These are phyloP conservation scores for Pleurotus giganteus DNA, from an alignment of 768 basidiomycete species.

Conservation along the genomic window DNA sequence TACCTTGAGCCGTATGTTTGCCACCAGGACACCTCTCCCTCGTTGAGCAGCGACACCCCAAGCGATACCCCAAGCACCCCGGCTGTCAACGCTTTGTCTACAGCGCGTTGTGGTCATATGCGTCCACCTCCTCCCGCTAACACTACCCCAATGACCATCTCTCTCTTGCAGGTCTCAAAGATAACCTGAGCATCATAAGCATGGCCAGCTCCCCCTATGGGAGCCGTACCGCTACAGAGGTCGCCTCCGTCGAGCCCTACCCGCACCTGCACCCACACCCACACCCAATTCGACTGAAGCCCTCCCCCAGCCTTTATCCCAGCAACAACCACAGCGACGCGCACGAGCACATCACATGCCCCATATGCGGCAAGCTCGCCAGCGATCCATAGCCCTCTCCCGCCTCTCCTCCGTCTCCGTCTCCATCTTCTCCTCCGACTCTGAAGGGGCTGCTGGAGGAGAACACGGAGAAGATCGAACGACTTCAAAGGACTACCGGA, in stretches of 20 bases:
- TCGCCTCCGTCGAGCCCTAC: too few relatives aligned
- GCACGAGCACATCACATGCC: conserved; percentile 46
- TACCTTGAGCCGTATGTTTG: background rate
- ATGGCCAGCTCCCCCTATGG: background rate
- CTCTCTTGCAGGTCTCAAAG: conserved; percentile 47
- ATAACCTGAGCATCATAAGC: conserved; percentile 36
- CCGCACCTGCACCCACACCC: conserved; percentile 29
- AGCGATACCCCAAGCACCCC: background rate
- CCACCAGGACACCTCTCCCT: background rate
- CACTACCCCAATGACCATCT: background rate
- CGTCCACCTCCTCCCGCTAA: conserved; percentile 21
- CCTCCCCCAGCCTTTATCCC: conserved; percentile 2
- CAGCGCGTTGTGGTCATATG: conserved; percentile 39
- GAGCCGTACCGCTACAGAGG: background rate
- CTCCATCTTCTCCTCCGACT: conserved; percentile 18
- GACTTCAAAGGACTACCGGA: conserved; percentile 72
- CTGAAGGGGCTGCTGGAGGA: conserved; percentile 71
- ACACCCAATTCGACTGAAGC: conserved; percentile 21
- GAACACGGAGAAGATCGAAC: conserved; percentile 74
- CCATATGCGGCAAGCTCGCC: conserved; percentile 52
- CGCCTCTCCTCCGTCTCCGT: too few relatives aligned
- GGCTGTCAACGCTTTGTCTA: background rate
- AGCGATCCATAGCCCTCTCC: conserved; percentile 44
- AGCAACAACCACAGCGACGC: conserved; percentile 10
- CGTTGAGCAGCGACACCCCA: background rate